Base-by-base conservation (phyloP, 129 eudicot species). In the Sambucus nigra region DNA sequence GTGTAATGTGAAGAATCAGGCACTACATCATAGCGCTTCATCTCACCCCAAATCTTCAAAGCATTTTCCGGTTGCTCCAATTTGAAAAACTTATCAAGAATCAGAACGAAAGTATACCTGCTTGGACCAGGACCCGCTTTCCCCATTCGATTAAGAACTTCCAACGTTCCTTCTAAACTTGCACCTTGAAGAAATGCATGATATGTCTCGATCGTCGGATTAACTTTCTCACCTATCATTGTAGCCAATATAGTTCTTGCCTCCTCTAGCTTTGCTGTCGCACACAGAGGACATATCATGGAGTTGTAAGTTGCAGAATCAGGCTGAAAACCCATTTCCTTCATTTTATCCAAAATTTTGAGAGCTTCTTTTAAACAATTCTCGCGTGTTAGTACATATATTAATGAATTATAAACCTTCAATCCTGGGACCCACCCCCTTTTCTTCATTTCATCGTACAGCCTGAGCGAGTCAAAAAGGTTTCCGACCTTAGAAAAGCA, bases 391-490 rank as follows among this genome's bases (percentile, higher is more conserved):
- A 92, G 69, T 12, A 82, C 75, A 45, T 77, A 80, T 31, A 80
- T 65, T 73, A 92, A 72, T 0, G 99, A 92, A 65, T 82, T 81
- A 61, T 86, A 92, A 33, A 92, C 96, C 49, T 55, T 72, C 27
- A 47, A 24, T 25, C 84, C 80, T 11, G 96, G 99, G 35, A 46
- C 52, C 82, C 79, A 86, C 19, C 83, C 86, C 70, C 69, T 80
- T 68, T 63, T 92, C 80, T 82, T 82, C 96, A 92, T 92, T 67
- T 82, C 91, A 64, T 82, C 99, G 39, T 79, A 92, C 57, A 92
- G 57, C 58, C 96, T 80, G 18, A 92, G 74, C 7, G 99, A 86
- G 26, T 92, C 96, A 65, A 76, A 86, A 13, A 92, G 85, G 66
- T 86, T 80, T 24, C 82, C 69, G n/a, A 68, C 81, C 52, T 73